These are phyloP conservation scores for Schizochytrium sp. DNA, from an alignment of 108 stramenopile species.

Conservation along the genomic window DNA sequence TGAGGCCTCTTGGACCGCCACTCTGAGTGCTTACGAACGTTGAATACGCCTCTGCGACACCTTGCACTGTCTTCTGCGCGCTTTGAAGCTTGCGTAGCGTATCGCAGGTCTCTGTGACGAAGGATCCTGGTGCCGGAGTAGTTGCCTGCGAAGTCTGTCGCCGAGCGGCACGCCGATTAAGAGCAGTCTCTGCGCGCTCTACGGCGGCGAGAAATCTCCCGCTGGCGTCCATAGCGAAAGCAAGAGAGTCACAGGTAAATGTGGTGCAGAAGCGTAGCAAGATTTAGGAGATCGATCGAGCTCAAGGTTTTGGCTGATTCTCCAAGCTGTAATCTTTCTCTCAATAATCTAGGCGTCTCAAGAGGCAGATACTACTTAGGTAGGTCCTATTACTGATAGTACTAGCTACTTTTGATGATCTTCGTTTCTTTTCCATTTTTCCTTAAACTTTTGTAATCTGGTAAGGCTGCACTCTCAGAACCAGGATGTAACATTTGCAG, in stretches of 20 bases:
- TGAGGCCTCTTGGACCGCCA: not conserved
- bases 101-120: not conserved
- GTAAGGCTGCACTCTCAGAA: too few relatives aligned
- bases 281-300: not conserved
- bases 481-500: too few relatives aligned
- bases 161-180: too few relatives aligned
- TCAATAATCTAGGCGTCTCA: too few relatives aligned
- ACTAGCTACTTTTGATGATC: too few relatives aligned
- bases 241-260: not conserved
- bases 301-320: not conserved
- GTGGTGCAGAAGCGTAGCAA: not conserved
- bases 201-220: not conserved
- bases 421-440: too few relatives aligned
- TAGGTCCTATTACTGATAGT: too few relatives aligned
- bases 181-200: constrained; percentile 6
- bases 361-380: too few relatives aligned
- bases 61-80: not conserved
- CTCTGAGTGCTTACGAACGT: not conserved
- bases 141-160: too few relatives aligned
- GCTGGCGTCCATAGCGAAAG: not conserved
- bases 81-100: not conserved
- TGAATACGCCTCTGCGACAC: not conserved
- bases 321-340: too few relatives aligned
- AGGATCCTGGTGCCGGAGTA: not conserved
- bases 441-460: too few relatives aligned